These are phyloP conservation scores for Blastobotrys ciferrii DNA, from an alignment of 1,139 yeast species.

Conservation along the genomic window DNA sequence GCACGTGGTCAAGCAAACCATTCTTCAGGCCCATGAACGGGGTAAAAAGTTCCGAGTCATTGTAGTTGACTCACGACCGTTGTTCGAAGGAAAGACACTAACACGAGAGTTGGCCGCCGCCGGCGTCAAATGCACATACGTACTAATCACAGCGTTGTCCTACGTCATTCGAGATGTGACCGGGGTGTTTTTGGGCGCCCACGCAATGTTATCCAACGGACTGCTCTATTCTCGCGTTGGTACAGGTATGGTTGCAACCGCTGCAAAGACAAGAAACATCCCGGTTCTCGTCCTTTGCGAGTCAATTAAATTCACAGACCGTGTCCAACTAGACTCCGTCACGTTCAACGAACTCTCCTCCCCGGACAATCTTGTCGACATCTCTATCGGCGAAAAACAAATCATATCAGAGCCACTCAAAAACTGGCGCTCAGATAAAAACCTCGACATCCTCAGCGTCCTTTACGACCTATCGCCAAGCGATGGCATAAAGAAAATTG, in stretches of 20 bases:
- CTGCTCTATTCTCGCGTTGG: conserved; percentile 92
- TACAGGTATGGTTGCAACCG: conserved; percentile 89
- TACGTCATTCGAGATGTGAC: conserved; percentile 82
- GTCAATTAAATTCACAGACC: conserved; percentile 88
- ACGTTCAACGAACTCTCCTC: conserved; percentile 92
- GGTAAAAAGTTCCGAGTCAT: conserved; percentile 73
- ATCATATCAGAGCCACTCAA: conserved; percentile 40
- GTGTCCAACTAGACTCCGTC: conserved; percentile 93
- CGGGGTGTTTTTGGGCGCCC: conserved; percentile 92
- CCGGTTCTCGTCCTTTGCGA: conserved; percentile 97
- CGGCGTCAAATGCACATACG: conserved; percentile 68
- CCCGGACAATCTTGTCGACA: conserved; percentile 60
- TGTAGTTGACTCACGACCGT: conserved; percentile 92
- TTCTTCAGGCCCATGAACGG: conserved; percentile 64
- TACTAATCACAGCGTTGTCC: conserved; percentile 73
- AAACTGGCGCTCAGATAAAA: conserved; percentile 62
- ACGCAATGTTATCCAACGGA: conserved; percentile 95
- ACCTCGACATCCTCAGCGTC: conserved; percentile 74
- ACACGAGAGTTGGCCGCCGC: conserved; percentile 58
- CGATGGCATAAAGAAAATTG: conserved; percentile 86
- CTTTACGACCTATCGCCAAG: conserved; percentile 96
- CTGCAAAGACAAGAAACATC: conserved; percentile 81
- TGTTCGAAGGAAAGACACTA: conserved; percentile 86
- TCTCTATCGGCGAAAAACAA: conserved; percentile 44
- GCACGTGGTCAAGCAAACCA: conserved; percentile 72